These are phyloP conservation scores for Plantago major DNA, from an alignment of 257 asterid species.

Conservation along the genomic window DNA sequence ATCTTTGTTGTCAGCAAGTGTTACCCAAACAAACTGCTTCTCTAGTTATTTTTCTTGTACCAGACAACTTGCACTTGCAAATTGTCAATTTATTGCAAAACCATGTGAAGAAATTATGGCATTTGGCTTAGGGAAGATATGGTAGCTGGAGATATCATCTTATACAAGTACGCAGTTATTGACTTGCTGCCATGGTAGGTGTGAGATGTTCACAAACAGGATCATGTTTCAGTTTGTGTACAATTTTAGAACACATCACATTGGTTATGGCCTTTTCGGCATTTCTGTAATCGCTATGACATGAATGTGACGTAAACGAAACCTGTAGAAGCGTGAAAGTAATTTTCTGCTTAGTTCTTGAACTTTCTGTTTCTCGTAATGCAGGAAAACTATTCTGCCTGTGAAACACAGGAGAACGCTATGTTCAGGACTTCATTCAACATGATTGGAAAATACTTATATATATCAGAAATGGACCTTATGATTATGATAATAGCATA, in stretches of 20 bases:
- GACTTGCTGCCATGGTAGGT: conserved; percentile 2
- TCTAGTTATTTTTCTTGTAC: background rate
- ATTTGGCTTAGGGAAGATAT: conserved; percentile 2
- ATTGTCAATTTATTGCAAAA: conserved; percentile 2
- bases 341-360: too few species aligned
- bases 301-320: background rate
- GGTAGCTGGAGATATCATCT: conserved; percentile 18
- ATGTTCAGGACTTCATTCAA: too few species aligned
- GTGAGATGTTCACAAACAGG: background rate
- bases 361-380: too few species aligned
- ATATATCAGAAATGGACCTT: too few species aligned
- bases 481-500: too few species aligned
- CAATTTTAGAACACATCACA: too few species aligned
- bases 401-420: too few species aligned
- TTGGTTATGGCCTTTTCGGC: too few species aligned
- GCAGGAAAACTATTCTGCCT: too few species aligned
- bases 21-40: conserved; percentile 16
- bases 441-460: too few species aligned
- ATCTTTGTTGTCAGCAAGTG: conserved; percentile 19
- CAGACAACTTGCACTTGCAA: conserved; percentile 14
- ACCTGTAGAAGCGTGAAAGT: background rate
- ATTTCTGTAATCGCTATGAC: background rate
- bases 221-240: too few species aligned
- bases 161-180: conserved; percentile 15
- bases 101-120: conserved; percentile 21